Evolutionary conservation across 495 filamentous ascomycete species (phyloP).

Genomic region (Bombardia bombarda): DNA sequence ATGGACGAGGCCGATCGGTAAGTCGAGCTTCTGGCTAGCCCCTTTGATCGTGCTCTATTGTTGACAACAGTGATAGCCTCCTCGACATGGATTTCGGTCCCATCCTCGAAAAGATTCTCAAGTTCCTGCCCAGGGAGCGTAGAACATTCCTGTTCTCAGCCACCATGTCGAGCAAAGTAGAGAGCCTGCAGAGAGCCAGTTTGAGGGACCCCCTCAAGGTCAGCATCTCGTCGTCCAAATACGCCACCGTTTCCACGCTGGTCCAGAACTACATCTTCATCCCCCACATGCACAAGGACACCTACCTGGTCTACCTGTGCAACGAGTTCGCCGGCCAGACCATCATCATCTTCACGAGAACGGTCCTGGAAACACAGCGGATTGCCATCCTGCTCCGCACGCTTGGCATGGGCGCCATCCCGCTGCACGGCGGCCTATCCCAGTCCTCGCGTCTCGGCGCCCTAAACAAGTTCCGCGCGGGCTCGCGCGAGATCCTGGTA

Average conservation of each 20-base stretch:
- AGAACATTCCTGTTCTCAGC: slow-evolving; percentile 88
- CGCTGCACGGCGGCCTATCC: slow-evolving; percentile 81
- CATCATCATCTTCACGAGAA: slow-evolving; percentile 86
- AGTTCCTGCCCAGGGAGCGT: slow-evolving; percentile 73
- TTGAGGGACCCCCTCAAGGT: slow-evolving; percentile 69
- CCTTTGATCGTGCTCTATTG: background rate
- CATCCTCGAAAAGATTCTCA: slow-evolving; percentile 85
- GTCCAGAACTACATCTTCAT: slow-evolving; percentile 77
- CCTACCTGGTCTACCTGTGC: slow-evolving; percentile 77
- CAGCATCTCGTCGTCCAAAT: slow-evolving; percentile 65
- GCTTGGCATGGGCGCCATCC: slow-evolving; percentile 70
- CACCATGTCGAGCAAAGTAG: slow-evolving; percentile 88
- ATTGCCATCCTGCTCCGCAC: slow-evolving; percentile 71
- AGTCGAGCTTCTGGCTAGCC: slow-evolving; percentile 2
- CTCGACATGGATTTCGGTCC: slow-evolving; percentile 94
- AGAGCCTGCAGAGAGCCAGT: slow-evolving; percentile 81
- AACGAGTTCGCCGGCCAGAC: slow-evolving; percentile 79
- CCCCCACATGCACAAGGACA: slow-evolving; percentile 84
- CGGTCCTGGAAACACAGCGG: slow-evolving; percentile 82
- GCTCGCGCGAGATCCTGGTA: slow-evolving; percentile 75
- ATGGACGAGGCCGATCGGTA: slow-evolving; percentile 96
- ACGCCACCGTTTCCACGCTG: slow-evolving; percentile 82
- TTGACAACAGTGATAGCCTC: slow-evolving; percentile 40
- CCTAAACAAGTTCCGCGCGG: slow-evolving; percentile 75
- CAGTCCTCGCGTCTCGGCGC: slow-evolving; percentile 79